Evolutionary conservation across 257 asterid genomes (phyloP).

Genomic region (Galeopsis tetrahit): DNA sequence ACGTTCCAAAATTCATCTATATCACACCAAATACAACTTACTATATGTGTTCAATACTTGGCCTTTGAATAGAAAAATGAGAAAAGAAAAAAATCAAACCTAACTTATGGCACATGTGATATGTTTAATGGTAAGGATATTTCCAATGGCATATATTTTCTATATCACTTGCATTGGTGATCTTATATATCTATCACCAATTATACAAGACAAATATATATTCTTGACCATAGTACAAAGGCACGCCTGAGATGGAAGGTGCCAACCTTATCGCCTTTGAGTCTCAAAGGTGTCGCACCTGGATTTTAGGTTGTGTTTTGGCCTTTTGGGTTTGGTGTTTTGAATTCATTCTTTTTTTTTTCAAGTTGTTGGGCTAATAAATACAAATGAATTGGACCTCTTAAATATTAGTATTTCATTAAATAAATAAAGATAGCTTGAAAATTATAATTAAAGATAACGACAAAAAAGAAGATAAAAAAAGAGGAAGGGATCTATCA

Average conservation of each 20-base stretch:
- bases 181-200: not conserved
- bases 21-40: not conserved
- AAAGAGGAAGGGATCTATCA: not conserved
- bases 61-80: not conserved
- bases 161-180: not conserved
- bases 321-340: not conserved
- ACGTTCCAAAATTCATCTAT: not conserved
- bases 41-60: not conserved
- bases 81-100: not conserved
- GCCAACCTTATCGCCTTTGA: not conserved
- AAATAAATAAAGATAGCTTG: not conserved
- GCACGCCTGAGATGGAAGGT: not conserved
- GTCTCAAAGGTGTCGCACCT: not conserved
- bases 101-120: not conserved
- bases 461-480: not conserved
- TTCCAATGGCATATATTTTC: not conserved
- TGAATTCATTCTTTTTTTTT: not conserved
- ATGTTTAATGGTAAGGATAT: not conserved
- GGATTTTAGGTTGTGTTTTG: not conserved
- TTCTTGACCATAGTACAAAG: not conserved
- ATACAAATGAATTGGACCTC: not conserved
- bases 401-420: not conserved
- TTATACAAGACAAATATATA: not conserved
- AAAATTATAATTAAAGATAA: not conserved
- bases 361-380: not conserved